These are phyloP conservation scores for Ogataea dorogensis DNA, from an alignment of 805 yeast species.

Conservation along the genomic window DNA sequence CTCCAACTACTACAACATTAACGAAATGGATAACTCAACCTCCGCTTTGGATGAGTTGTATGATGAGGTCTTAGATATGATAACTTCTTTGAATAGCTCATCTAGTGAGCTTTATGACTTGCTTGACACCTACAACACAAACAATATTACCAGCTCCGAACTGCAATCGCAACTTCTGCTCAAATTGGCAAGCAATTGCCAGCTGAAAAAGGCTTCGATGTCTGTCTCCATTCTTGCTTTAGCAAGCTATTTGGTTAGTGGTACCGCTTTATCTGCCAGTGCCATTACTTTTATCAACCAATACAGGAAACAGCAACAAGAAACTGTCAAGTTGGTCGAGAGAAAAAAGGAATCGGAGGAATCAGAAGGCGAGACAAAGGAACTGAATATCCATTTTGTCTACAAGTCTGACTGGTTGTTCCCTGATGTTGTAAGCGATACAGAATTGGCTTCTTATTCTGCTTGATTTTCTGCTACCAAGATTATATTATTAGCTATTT, in stretches of 20 bases:
- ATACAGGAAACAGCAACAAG: constrained; percentile 9
- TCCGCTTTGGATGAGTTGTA: constrained; percentile 3
- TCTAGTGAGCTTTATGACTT: constrained; percentile 2
- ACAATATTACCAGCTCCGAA: constrained; percentile 15
- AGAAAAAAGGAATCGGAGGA: neutral
- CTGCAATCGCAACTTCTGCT: constrained; percentile 19
- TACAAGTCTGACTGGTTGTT: constrained; percentile 20
- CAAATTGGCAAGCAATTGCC: constrained; percentile 19
- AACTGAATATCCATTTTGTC: constrained; percentile 11
- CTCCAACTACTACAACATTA: constrained; percentile 22
- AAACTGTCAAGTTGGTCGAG: neutral
- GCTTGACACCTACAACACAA: constrained; percentile 5
- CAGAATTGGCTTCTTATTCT: constrained; percentile 2
- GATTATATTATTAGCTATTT: neutral
- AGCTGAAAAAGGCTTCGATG: constrained; percentile 24
- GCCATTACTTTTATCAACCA: constrained; percentile 15
- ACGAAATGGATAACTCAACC: constrained; percentile 14
- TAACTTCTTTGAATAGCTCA: constrained; percentile 4
- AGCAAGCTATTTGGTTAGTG: constrained; percentile 14
- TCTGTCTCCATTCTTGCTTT: constrained; percentile 17
- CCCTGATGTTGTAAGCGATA: constrained; percentile 12
- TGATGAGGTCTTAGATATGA: constrained; percentile 9
- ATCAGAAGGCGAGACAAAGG: constrained; percentile 2
- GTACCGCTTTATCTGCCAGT: constrained; percentile 18
- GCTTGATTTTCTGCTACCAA: neutral